phyloP scores from a whole-genome alignment of 163 green algal genomes.

The Trebouxiophyceae sp. region DNA sequence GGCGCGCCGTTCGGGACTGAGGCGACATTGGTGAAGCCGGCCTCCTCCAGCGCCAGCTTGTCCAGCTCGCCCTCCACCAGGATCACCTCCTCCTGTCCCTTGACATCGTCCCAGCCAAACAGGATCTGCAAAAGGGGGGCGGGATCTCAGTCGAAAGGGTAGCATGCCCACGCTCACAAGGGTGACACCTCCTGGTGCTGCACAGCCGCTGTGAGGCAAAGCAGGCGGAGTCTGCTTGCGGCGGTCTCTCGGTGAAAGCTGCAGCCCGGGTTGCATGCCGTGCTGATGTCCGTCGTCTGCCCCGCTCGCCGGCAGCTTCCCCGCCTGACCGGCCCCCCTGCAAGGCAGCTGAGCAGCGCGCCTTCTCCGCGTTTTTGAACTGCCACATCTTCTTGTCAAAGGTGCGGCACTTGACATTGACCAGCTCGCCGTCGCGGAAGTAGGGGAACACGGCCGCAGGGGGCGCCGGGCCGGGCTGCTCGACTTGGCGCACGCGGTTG shows the following conservation, averaged over 20 bases:
- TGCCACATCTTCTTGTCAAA: slow-evolving; percentile 64
- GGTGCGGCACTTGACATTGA: slow-evolving; percentile 87
- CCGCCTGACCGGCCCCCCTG: background rate
- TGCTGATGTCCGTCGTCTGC: no score
- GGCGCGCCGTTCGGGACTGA: slow-evolving; percentile 1
- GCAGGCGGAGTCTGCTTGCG: background rate
- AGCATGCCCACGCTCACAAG: no score
- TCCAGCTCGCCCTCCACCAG: slow-evolving; percentile 61
- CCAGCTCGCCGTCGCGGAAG: slow-evolving; percentile 50
- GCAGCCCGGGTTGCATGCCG: no score
- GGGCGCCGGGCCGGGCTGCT: slow-evolving; percentile 6
- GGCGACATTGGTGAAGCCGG: slow-evolving; percentile 54
- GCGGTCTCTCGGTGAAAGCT: background rate
- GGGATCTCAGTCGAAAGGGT: no score
- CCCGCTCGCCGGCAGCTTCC: background rate
- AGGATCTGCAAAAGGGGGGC: no score
- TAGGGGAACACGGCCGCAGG: slow-evolving; percentile 68
- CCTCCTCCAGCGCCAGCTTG: slow-evolving; percentile 58
- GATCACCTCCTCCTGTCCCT: slow-evolving; percentile 31
- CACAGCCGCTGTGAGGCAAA: no score
- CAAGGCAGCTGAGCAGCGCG: background rate
- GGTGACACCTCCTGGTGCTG: no score
- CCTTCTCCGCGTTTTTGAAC: slow-evolving; percentile 9
- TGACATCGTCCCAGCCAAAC: slow-evolving; percentile 73
- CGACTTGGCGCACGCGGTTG: slow-evolving; percentile 15